Base-by-base conservation (phyloP, 352 stramenopile genomes). In the Phytophthora cactorum region DNA sequence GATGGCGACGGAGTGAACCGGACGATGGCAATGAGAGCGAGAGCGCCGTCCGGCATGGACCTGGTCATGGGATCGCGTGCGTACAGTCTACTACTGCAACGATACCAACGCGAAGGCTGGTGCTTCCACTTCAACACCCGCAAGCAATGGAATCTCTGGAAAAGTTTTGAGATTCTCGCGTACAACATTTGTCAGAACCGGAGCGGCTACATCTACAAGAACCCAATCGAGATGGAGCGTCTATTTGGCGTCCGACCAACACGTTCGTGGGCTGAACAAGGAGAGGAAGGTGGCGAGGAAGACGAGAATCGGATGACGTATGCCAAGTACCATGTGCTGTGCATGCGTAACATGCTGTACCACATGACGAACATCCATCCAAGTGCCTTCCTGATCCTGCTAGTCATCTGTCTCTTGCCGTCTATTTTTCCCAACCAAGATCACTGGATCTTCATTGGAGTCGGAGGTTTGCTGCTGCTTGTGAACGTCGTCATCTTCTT, bases 121-220 rank as follows among this genome's bases (percentile, higher is more conserved):
- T 69, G 80, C 29, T 95, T 94, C 59, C 81, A 67, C 43, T 89
- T 94, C 73, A 92, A 95, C 44, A 31, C 93, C 15, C 72, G 79
- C 44, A 93, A 92, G 72, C 88, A 96, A 54, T 96, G 86, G 82
- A 76, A 91, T 25, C 68, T 95, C 5, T 96, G 86, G 84, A 96
- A 94, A 59, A 93, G 85, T 53, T 93, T 96, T 43, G 88, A 96
- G 69, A 83, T 96, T 52, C 70, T 96, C 8, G 88, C 88, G 52
- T 95, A 93, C 78, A 96, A 96, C 54, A 91, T 96, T 60, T 96
- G 88, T 59, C 85, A 96, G 68, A 78, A 96, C 57, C 81, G 88
- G 2, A 93, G 83, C 3, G 85, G 86, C 10, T 96, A 96, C 57
- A 88, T 96, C 46, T 96, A 96, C 83, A 96, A 96, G 72, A 96